A percentile compares a stretch with the other conserved stretches of the same genome.
phyloP scores from a whole-genome alignment of 108 stramenopile genomes.

The Skeletonema tropicum region DNA sequence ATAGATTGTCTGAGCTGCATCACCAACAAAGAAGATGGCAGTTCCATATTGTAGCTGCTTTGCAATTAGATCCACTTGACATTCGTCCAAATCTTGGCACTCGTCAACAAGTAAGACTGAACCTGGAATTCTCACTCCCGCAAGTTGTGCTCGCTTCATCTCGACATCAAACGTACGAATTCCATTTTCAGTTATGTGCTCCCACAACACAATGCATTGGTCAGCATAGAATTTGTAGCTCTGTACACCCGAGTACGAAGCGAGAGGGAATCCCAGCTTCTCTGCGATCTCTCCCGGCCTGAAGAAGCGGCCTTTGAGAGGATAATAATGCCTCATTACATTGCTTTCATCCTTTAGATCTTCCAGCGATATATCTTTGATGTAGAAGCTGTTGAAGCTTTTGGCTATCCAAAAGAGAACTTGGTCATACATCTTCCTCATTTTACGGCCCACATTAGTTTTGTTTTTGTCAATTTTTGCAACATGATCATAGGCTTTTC shows the following conservation, averaged over 20 bases:
- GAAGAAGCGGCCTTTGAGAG: not conserved
- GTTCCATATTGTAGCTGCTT: slow-evolving; percentile 38
- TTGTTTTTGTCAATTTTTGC: not conserved
- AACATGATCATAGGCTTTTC: not conserved
- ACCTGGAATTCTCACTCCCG: slow-evolving; percentile 26
- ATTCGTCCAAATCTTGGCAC: slow-evolving; percentile 49
- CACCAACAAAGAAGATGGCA: slow-evolving; percentile 49
- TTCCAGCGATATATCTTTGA: slow-evolving; percentile 29
- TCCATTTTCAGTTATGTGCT: slow-evolving; percentile 1
- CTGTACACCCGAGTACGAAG: slow-evolving; percentile 18
- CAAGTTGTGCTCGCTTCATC: slow-evolving; percentile 45
- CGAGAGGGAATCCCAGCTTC: slow-evolving; percentile 35
- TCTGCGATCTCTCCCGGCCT: slow-evolving; percentile 17
- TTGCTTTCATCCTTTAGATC: slow-evolving; percentile 8
- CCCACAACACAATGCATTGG: slow-evolving; percentile 24
- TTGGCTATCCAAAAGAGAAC: slow-evolving; percentile 32
- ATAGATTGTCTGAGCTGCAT: slow-evolving; percentile 58
- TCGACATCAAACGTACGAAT: slow-evolving; percentile 29
- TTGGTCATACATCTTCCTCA: slow-evolving; percentile 12
- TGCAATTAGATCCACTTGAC: slow-evolving; percentile 35
- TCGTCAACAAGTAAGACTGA: slow-evolving; percentile 50
- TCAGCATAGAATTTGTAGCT: slow-evolving; percentile 43
- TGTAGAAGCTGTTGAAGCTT: slow-evolving; percentile 29
- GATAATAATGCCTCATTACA: slow-evolving; percentile 15
- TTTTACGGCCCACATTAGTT: not conserved